Base-by-base conservation (phyloP, 345 rosid genomes). In the Citrus unshiu region DNA sequence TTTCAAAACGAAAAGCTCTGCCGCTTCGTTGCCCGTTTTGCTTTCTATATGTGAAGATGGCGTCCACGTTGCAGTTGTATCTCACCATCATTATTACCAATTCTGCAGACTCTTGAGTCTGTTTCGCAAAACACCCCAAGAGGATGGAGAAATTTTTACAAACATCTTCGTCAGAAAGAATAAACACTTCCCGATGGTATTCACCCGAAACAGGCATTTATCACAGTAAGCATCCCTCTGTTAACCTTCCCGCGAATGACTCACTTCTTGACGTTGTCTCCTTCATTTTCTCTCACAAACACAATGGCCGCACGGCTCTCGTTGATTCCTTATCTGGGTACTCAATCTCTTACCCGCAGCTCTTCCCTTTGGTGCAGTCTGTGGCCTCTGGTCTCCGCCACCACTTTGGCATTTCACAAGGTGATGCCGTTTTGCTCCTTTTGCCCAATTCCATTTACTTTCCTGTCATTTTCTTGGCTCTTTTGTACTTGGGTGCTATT, bases 371-470 rank as follows among this genome's bases (percentile, higher is more conserved):
- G 76, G 87, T 95, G 68, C 81, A 76, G 29, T 88, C 91, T 70
- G 57, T 90, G 63, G 97, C 95, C 75, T 81, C 87, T 57, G 89
- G 88, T 73, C 85, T 95, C 56, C 90, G 85, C 72, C 77, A 70
- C 54, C 24, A 13, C 51, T 12, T 85, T 29, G 94, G 97, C 40
- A 59, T 93, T 51, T 81, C 76, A 2, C 85, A 85, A 83, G 94
- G 97, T 76, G 93, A 95, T 57, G 89, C 87, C 35, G 93, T 95
- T 22, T 81, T 92, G 64, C 84, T 93, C 78, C 72, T 92, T 69
- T 73, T 92, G 78, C 97, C 97, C 40, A 95, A 93, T 78, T 91
- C 94, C 54, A 73, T 92, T 70, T 83, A 89, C 80, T 87, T 86
- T 37, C 98, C 97, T 0, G 3, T 92, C 24, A 72, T 91, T 56